Conservation (phyloP, 768 basidiomycete species). For the Tulasnella sp. region DNA sequence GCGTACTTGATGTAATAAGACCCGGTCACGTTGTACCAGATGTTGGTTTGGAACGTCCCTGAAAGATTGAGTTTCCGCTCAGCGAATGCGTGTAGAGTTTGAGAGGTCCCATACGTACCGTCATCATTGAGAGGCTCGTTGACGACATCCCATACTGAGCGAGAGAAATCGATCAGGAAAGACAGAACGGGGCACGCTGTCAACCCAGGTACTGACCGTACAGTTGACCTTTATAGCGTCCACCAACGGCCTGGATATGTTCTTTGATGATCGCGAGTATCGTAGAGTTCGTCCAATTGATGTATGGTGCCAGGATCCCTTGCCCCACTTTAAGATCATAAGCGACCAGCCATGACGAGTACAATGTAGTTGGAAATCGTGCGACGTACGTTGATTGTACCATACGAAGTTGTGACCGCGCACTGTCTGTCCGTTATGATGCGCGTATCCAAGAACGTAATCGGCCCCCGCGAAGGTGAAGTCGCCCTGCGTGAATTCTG, state of each 20-base stretch:
- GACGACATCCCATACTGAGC: conserved; percentile 35
- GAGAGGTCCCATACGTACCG: conserved; percentile 20
- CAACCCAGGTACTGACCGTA: conserved; percentile 31
- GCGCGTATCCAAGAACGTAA: neutral
- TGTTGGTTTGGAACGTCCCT: conserved; percentile 38
- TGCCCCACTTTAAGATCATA: neutral
- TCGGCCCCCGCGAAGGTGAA: conserved; percentile 2
- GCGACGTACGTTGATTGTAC: conserved; percentile 41
- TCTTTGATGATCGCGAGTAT: conserved; percentile 32
- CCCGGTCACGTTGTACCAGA: conserved; percentile 45
- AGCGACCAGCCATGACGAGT: neutral
- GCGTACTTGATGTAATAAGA: conserved; percentile 40
- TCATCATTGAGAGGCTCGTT: conserved; percentile 54
- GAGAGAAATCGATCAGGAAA: neutral
- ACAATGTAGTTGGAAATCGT: neutral
- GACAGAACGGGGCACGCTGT: neutral
- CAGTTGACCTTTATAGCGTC: conserved; percentile 44
- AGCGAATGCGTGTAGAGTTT: neutral
- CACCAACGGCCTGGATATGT: conserved; percentile 41
- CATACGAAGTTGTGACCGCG: conserved; percentile 28
- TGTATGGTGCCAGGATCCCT: neutral
- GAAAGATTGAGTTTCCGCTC: neutral
- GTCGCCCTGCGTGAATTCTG: neutral
- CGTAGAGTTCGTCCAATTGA: conserved; percentile 17
- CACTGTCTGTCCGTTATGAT: neutral